phyloP scores from a whole-genome alignment of 768 basidiomycete genomes.

The Mycena floridula region DNA sequence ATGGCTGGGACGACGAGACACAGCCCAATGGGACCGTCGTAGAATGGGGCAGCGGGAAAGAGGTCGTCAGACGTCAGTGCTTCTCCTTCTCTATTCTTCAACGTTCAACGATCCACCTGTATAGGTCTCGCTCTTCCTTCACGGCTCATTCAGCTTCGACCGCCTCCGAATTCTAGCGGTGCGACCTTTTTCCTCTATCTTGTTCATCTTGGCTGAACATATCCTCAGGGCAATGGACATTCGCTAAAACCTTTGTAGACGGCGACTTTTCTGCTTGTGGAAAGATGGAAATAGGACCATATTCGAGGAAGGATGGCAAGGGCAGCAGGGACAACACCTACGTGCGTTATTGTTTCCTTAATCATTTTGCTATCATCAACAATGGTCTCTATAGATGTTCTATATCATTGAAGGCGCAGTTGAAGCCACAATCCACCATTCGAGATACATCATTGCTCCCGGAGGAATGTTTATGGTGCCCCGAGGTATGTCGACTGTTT shows the following conservation, averaged over 20 bases:
- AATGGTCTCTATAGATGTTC: constrained; percentile 43
- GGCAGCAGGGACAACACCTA: not conserved
- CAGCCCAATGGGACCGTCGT: not conserved
- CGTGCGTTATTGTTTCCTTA: not conserved
- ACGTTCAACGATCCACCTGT: too few relatives aligned
- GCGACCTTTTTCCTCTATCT: too few relatives aligned
- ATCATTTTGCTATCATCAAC: too few relatives aligned
- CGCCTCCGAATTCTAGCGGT: too few relatives aligned
- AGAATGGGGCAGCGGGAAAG: not conserved
- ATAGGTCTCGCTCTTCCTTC: not conserved
- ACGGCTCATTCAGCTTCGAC: not conserved
- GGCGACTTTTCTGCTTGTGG: not conserved
- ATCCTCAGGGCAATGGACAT: not conserved
- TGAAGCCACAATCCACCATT: constrained; percentile 54
- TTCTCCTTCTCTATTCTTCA: too few relatives aligned
- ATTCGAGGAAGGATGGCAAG: not conserved
- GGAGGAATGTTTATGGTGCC: constrained; percentile 69
- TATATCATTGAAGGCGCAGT: constrained; percentile 65
- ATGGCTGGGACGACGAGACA: not conserved
- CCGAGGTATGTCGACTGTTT: constrained; percentile 36
- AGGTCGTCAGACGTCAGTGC: not conserved
- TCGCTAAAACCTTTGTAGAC: not conserved
- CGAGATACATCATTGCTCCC: constrained; percentile 50
- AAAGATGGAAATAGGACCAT: not conserved
- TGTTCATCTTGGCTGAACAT: too few relatives aligned